Conservation (phyloP, 108 stramenopile species). For the Conticribra guillardii region DNA sequence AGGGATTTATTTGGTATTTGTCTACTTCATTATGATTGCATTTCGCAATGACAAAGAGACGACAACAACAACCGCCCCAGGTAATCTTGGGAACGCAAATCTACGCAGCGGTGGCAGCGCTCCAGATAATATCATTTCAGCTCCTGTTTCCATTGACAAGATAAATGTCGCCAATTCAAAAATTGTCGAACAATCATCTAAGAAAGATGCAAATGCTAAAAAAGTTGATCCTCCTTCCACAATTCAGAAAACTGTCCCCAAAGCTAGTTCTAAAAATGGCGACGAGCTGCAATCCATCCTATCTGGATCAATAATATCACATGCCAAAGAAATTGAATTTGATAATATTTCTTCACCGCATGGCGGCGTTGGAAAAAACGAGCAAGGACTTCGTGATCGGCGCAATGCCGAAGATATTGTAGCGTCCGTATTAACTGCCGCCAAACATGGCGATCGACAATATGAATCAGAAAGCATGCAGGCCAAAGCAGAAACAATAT, state of each 20-base stretch:
- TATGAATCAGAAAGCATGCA: constrained; percentile 22
- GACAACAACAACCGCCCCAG: not conserved
- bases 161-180: too few relatives aligned
- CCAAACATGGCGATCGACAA: constrained; percentile 36
- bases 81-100: not conserved
- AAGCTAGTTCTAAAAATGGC: too few relatives aligned
- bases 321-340: not conserved
- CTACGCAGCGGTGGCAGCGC: not conserved
- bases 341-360: not conserved
- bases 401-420: constrained; percentile 35
- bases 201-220: too few relatives aligned
- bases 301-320: not conserved
- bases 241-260: too few relatives aligned
- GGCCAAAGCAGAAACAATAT: not conserved
- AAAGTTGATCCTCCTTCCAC: too few relatives aligned
- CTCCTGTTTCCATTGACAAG: too few relatives aligned
- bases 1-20: constrained; percentile 22
- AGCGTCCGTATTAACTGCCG: constrained; percentile 27
- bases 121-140: too few relatives aligned
- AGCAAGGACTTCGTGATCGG: constrained; percentile 26
- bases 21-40: constrained; percentile 3
- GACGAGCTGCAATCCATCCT: not conserved
- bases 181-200: too few relatives aligned
- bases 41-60: constrained; percentile 4
- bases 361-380: not conserved